Percentiles rank a stretch among this genome's conserved stretches.
Conservation (phyloP, 208 protist genomes). For the Acanthamoeba royreba region DNA sequence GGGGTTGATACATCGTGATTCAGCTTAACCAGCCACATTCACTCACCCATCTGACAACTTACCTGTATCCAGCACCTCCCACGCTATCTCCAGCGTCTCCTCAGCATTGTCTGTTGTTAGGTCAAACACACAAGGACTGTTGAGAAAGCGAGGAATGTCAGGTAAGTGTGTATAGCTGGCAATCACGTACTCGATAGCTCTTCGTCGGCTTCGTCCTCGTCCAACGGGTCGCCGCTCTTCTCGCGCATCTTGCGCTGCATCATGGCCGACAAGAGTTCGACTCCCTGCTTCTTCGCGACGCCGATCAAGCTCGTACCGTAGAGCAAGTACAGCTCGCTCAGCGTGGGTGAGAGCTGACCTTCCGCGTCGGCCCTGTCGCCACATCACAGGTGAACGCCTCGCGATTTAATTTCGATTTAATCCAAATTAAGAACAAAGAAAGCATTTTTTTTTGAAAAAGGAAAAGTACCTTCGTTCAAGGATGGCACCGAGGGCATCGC, state of each 20-base stretch:
- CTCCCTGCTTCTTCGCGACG: neutral
- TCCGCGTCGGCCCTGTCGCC: neutral
- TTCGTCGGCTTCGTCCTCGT: neutral
- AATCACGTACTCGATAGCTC: neutral
- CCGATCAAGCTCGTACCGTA: neutral
- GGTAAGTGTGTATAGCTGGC: neutral
- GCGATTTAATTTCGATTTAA: neutral
- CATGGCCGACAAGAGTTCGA: neutral
- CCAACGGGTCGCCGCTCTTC: neutral
- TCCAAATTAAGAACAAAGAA: neutral
- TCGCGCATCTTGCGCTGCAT: constrained; percentile 4
- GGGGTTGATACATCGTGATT: neutral
- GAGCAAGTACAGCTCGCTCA: neutral
- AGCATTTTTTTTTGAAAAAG: too few relatives aligned
- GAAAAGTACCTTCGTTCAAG: neutral
- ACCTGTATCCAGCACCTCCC: constrained; percentile 13
- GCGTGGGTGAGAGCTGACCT: neutral
- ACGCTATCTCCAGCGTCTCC: neutral
- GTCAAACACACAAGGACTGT: too few relatives aligned
- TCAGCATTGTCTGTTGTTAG: neutral
- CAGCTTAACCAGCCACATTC: neutral
- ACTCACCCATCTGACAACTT: neutral
- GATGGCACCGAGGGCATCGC: neutral
- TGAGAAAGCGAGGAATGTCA: neutral
- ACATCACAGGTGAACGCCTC: neutral